Evolutionary conservation across 768 basidiomycete species (phyloP).

Genomic region (Rhizopogon roseolus): DNA sequence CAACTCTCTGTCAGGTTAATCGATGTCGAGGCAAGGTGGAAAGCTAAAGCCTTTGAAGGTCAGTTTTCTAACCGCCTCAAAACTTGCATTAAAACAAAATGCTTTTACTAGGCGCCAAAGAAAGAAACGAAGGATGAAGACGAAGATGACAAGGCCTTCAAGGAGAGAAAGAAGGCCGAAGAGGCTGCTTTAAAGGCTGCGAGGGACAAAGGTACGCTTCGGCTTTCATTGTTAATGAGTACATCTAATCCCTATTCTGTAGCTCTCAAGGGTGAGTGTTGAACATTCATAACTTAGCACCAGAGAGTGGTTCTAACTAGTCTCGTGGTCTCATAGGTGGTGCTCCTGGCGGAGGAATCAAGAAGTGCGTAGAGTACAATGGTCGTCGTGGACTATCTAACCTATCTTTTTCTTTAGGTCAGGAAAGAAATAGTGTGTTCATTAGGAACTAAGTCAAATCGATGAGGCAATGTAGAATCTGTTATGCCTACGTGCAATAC

Average conservation of each 20-base stretch:
- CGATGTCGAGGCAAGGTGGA: slow-evolving; percentile 64
- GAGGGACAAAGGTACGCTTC: slow-evolving; percentile 58
- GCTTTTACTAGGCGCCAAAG: slow-evolving; percentile 62
- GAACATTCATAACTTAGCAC: background rate
- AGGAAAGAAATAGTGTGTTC: slow-evolving; percentile 55
- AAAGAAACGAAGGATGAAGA: slow-evolving; percentile 71
- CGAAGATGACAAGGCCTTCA: slow-evolving; percentile 69
- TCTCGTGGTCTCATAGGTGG: slow-evolving; percentile 43
- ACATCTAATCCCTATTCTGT: slow-evolving; percentile 7
- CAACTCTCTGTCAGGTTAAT: background rate
- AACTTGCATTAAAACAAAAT: background rate
- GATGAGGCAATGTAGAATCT: background rate
- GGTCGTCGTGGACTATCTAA: slow-evolving; percentile 1
- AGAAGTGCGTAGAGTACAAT: slow-evolving; percentile 58
- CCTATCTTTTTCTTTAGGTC: slow-evolving; percentile 38
- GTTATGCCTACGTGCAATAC: too few species aligned
- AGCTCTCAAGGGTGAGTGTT: slow-evolving; percentile 25
- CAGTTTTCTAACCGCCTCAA: background rate
- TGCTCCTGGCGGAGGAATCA: slow-evolving; percentile 70
- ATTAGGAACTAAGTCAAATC: background rate
- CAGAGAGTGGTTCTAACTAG: slow-evolving; percentile 1
- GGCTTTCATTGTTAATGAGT: background rate
- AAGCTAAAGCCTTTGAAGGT: slow-evolving; percentile 89
- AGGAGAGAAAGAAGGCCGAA: slow-evolving; percentile 74
- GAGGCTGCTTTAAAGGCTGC: slow-evolving; percentile 69